Evolutionary conservation across 768 basidiomycete species (phyloP).

Genomic region (Auricularia heimuer): DNA sequence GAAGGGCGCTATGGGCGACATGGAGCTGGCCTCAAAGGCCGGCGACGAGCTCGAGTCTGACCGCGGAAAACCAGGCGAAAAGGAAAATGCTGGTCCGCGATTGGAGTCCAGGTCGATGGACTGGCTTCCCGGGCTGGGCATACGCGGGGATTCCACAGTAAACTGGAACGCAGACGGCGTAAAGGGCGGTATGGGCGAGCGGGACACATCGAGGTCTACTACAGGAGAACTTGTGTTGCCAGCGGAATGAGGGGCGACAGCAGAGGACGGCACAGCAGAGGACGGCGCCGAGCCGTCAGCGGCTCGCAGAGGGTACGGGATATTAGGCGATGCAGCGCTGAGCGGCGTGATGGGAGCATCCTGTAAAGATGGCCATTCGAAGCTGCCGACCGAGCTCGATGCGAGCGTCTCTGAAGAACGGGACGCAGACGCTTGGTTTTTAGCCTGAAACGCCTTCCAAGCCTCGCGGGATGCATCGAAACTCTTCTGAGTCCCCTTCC

Average conservation of each 20-base stretch:
- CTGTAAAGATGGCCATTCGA: neutral
- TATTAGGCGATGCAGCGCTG: neutral
- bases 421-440: neutral
- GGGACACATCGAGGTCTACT: neutral
- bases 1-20: neutral
- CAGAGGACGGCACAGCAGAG: neutral
- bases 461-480: neutral
- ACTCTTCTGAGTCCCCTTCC: too few relatives aligned
- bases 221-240: neutral
- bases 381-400: neutral
- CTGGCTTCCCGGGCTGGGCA: neutral
- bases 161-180: constrained; percentile 1
- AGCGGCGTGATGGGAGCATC: neutral
- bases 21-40: neutral
- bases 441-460: neutral
- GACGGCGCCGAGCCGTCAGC: too few relatives aligned
- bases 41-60: neutral
- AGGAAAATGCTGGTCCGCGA: neutral
- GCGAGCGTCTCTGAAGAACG: neutral
- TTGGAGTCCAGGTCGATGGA: too few relatives aligned
- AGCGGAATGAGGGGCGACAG: neutral
- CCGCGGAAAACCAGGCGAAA: neutral
- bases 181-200: neutral
- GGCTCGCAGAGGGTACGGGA: neutral
- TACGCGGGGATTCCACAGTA: neutral